Conservation (phyloP, 441 rosid genomes). For the Sinapis alba region DNA sequence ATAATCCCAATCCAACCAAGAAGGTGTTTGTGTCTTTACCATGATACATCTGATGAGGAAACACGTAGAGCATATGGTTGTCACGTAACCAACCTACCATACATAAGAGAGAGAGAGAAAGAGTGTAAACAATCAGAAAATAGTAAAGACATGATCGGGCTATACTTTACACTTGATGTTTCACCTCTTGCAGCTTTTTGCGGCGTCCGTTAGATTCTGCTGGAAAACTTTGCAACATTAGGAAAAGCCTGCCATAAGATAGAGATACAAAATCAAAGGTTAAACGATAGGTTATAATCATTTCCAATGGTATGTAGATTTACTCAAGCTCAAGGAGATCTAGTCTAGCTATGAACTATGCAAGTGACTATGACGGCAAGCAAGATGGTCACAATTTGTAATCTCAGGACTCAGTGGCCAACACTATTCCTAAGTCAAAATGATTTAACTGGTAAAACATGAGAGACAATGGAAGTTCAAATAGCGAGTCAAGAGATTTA, state of each 20-base stretch:
- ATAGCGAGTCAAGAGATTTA: constrained; percentile 20
- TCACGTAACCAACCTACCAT: constrained; percentile 91
- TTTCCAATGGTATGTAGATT: background rate
- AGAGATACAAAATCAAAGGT: constrained; percentile 6
- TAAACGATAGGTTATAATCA: background rate
- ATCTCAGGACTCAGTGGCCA: constrained; percentile 1
- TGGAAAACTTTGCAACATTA: constrained; percentile 93
- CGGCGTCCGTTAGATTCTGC: constrained; percentile 92
- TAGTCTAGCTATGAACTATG: constrained; percentile 11
- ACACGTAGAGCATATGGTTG: constrained; percentile 84
- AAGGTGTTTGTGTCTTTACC: constrained; percentile 52
- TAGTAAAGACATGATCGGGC: background rate
- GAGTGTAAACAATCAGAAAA: background rate
- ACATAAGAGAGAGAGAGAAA: constrained; percentile 28
- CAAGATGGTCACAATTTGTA: background rate
- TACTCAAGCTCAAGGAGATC: background rate
- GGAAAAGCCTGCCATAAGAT: constrained; percentile 66
- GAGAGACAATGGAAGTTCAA: background rate
- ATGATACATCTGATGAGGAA: constrained; percentile 86
- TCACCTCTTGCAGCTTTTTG: constrained; percentile 90
- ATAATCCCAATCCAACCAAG: constrained; percentile 2
- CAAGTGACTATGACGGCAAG: constrained; percentile 2
- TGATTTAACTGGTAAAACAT: background rate
- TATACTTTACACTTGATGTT: background rate
- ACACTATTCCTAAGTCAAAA: background rate